phyloP scores from a whole-genome alignment of 2,329 filamentous ascomycete species.

The Trichoderma polysporum region DNA sequence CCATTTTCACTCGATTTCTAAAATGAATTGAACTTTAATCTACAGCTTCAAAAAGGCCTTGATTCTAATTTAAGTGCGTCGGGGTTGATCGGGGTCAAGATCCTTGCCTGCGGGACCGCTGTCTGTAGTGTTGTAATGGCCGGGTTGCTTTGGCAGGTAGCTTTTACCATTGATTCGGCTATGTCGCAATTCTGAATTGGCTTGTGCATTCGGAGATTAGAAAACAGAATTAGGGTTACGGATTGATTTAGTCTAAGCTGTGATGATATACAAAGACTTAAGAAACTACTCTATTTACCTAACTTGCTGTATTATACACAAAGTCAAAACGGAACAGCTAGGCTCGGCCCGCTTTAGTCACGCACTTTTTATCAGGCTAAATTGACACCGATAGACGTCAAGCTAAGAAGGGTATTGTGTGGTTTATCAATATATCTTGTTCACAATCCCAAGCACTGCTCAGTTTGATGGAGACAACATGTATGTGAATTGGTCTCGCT shows the following conservation, averaged over 20 bases:
- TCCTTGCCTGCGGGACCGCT: not conserved
- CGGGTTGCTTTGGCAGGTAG: not conserved
- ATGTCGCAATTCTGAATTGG: not conserved
- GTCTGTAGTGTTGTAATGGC: not conserved
- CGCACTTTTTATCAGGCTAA: no score
- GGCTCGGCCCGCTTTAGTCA: not conserved
- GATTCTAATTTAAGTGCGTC: not conserved
- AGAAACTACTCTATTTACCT: not conserved
- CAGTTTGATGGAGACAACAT: not conserved
- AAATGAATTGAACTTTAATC: not conserved
- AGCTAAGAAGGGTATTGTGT: not conserved
- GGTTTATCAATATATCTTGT: not conserved
- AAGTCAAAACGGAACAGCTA: not conserved
- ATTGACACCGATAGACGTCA: not conserved
- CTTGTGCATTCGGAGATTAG: not conserved
- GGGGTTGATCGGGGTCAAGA: not conserved
- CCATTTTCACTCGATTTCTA: no score
- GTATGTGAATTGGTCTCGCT: not conserved
- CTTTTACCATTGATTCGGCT: not conserved
- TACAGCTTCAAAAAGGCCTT: not conserved
- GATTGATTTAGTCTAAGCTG: not conserved
- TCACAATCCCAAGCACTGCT: not conserved
- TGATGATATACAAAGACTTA: not conserved
- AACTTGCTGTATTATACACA: no score
- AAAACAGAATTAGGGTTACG: not conserved